Base-by-base conservation (phyloP, 352 stramenopile genomes). In the Thalassiosira gravida region DNA sequence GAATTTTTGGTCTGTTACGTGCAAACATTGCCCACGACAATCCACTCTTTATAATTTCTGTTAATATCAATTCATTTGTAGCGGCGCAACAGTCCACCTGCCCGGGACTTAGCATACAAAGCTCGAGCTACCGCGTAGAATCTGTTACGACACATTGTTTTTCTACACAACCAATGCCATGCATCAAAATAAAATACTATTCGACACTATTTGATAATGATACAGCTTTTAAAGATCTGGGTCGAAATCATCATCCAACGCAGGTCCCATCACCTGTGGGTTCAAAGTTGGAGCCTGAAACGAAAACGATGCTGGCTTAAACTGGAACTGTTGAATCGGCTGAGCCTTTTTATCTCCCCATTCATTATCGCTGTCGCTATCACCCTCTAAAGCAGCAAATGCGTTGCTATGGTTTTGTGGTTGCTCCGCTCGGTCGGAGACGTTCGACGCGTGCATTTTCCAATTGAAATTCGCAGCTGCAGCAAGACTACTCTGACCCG, bases 281-380 rank as follows among this genome's bases (percentile, higher is more conserved):
- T 44, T 42, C 25, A 37, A 16, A 50, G 32, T 46, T 56, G 22
- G 27, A 37, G 57, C 16, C 27, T 75, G 55, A 53, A 75, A 80
- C 18, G 69, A 68, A 77, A 85, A 85, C 3, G 69, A 85, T 44
- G 76, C 76, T 46, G 76, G 69, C 27, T 85, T 57, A 44, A 76
- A 85, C 42, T 74, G 56, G 53, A 85, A 77, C 30, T 56, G 69
- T 53, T 46, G 58, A 25, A 77, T 13, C 14, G 24, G 11, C 25
- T 47, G 52, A 11, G 22, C 7, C 7, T 55, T 35, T 13, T 69
- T 77, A 14, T 63, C 58, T 18, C n/a, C 35, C 63, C 64, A 75
- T 22, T 76, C 65, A 72, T 77, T 77, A 46, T 82, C 76, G 75
- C 69, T 85, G 30, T 85, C 76, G 35, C 75, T 83, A 5, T 78